Evolutionary conservation across 129 eudicot species (phyloP).

Genomic region (Rutidosis leptorrhynchoides): DNA sequence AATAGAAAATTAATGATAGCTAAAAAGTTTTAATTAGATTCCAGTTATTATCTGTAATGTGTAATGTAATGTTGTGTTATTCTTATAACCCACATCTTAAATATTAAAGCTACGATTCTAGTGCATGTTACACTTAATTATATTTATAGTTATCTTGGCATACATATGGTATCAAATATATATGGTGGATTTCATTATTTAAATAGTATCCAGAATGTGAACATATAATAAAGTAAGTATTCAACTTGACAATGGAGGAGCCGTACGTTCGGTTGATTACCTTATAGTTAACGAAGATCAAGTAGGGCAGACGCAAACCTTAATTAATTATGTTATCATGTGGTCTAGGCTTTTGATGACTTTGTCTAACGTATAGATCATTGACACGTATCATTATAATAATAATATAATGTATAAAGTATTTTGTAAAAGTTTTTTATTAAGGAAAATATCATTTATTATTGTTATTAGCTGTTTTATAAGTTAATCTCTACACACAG

Average conservation of each 20-base stretch:
- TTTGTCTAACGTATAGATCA: constrained; percentile 24
- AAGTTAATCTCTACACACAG: too few relatives aligned
- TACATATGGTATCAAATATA: background rate
- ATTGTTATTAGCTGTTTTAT: too few relatives aligned
- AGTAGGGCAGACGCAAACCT: constrained; percentile 31
- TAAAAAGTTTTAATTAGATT: too few relatives aligned
- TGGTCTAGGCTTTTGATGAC: constrained; percentile 18
- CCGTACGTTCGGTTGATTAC: constrained; percentile 23
- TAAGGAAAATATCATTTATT: too few relatives aligned
- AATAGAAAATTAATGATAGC: too few relatives aligned
- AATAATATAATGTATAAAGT: too few relatives aligned
- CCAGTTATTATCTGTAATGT: too few relatives aligned
- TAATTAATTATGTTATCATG: constrained; percentile 19
- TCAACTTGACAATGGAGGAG: background rate
- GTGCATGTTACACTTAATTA: background rate
- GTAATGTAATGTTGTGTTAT: too few relatives aligned
- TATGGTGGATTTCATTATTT: constrained; percentile 1
- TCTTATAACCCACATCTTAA: background rate
- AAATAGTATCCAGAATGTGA: background rate
- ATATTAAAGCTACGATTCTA: background rate
- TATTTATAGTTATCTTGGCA: background rate
- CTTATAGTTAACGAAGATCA: constrained; percentile 32
- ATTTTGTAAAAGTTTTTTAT: too few relatives aligned
- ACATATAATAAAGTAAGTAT: background rate
- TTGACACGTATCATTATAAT: constrained; percentile 21